Conservation (phyloP, 164 flowering plant species). For the Chimonanthus praecox region DNA sequence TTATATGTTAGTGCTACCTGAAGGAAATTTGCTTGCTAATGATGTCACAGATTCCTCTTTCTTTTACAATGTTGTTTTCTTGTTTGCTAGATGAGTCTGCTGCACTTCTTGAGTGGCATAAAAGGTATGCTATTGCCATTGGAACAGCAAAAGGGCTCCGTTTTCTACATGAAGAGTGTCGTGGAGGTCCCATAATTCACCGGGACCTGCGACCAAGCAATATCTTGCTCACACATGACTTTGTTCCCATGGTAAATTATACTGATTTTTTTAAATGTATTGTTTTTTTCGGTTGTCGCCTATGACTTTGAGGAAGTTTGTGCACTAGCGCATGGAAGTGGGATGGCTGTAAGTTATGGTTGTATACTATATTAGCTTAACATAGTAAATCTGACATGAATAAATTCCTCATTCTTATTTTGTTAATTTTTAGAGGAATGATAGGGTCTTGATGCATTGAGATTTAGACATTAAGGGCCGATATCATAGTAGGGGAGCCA, state of each 20-base stretch:
- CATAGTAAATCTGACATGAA: not conserved
- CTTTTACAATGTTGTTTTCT: not conserved
- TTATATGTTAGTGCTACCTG: not conserved
- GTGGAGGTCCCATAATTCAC: constrained; percentile 58
- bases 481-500: not conserved
- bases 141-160: constrained; percentile 68
- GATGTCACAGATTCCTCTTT: not conserved
- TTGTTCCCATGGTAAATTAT: constrained; percentile 45
- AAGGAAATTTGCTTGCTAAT: too few relatives aligned
- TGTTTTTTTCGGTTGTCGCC: not conserved
- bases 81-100: constrained; percentile 23
- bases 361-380: not conserved
- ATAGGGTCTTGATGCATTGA: not conserved
- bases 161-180: constrained; percentile 70
- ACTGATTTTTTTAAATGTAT: not conserved
- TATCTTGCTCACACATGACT: constrained; percentile 61
- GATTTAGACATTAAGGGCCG: not conserved
- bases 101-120: constrained; percentile 45
- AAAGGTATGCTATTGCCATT: constrained; percentile 47
- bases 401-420: not conserved
- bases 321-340: not conserved
- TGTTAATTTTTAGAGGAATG: not conserved
- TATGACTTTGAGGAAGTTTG: not conserved
- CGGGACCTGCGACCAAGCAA: constrained; percentile 65
- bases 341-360: not conserved